These are phyloP conservation scores for Tagetes erecta DNA, from an alignment of 129 eudicot species.

Conservation along the genomic window DNA sequence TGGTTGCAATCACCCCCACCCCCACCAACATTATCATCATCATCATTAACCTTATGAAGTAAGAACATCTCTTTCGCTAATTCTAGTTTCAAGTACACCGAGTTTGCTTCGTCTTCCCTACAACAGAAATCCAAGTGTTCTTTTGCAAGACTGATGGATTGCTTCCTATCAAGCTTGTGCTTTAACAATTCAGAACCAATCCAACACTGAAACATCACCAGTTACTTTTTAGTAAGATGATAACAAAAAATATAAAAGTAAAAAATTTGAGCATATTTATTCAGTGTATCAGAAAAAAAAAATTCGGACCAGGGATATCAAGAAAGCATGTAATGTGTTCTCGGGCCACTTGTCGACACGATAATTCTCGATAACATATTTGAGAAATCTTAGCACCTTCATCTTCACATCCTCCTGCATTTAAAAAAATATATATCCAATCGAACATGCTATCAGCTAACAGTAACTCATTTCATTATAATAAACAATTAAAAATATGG, in stretches of 20 bases:
- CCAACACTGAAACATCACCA: slow-evolving; percentile 80
- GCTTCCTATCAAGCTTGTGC: slow-evolving; percentile 62
- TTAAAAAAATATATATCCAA: slow-evolving; percentile 10
- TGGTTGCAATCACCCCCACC: slow-evolving; percentile 17
- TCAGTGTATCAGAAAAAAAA: slow-evolving; percentile 17
- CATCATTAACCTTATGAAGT: slow-evolving; percentile 15
- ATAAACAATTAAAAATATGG: slow-evolving; percentile 5
- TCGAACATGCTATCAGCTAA: slow-evolving; percentile 9
- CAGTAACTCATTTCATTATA: not conserved
- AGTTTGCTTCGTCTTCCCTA: slow-evolving; percentile 52
- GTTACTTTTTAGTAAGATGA: slow-evolving; percentile 22
- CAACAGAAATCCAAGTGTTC: slow-evolving; percentile 55
- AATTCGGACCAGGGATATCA: slow-evolving; percentile 76
- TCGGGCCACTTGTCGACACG: slow-evolving; percentile 52
- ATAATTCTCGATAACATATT: slow-evolving; percentile 64
- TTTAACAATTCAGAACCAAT: slow-evolving; percentile 57
- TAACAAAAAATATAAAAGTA: not conserved
- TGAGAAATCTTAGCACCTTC: slow-evolving; percentile 49
- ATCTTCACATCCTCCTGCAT: slow-evolving; percentile 68
- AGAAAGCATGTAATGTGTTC: slow-evolving; percentile 71
- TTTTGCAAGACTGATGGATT: slow-evolving; percentile 55
- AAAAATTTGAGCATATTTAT: not conserved
- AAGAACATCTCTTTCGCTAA: slow-evolving; percentile 52
- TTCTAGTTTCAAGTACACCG: slow-evolving; percentile 52
- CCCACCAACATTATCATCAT: not conserved